Percentiles rank a stretch among this genome's conserved stretches.
Conservation (phyloP, 441 rosid species). For the Bruguiera hainesii region DNA sequence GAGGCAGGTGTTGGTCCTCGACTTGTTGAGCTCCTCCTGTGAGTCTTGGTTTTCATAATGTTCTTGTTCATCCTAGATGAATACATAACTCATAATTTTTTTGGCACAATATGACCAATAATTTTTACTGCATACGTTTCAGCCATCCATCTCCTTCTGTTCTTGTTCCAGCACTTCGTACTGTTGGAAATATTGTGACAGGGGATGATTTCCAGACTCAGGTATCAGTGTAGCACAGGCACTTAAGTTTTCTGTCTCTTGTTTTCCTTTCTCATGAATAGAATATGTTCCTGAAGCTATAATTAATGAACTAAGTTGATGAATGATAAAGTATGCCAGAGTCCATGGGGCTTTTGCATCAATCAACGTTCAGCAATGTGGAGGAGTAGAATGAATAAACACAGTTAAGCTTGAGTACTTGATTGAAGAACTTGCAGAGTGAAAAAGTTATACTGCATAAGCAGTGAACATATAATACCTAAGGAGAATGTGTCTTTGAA, state of each 20-base stretch:
- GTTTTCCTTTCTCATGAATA: background rate
- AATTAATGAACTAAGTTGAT: background rate
- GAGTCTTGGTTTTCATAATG: conserved; percentile 19
- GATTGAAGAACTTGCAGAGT: no score
- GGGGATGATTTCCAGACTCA: conserved; percentile 70
- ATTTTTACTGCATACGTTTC: conserved; percentile 14
- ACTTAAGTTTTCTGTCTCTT: background rate
- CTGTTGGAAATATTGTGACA: conserved; percentile 63
- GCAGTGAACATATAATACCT: no score
- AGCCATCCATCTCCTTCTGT: conserved; percentile 67
- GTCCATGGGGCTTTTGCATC: no score
- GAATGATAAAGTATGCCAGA: background rate
- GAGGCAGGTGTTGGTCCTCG: conserved; percentile 53
- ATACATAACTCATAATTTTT: no score
- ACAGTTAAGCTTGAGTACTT: no score
- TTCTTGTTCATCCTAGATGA: background rate
- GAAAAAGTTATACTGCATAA: no score
- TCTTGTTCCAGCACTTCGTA: conserved; percentile 69
- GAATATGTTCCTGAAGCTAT: background rate
- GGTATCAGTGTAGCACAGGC: conserved; percentile 13
- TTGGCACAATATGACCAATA: background rate
- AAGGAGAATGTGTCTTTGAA: no score
- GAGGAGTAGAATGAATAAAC: no score
- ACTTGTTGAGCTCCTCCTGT: conserved; percentile 57
- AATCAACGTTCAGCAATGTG: no score